phyloP scores from a whole-genome alignment of 208 protist genomes.

The Trypanosoma cruzi region DNA sequence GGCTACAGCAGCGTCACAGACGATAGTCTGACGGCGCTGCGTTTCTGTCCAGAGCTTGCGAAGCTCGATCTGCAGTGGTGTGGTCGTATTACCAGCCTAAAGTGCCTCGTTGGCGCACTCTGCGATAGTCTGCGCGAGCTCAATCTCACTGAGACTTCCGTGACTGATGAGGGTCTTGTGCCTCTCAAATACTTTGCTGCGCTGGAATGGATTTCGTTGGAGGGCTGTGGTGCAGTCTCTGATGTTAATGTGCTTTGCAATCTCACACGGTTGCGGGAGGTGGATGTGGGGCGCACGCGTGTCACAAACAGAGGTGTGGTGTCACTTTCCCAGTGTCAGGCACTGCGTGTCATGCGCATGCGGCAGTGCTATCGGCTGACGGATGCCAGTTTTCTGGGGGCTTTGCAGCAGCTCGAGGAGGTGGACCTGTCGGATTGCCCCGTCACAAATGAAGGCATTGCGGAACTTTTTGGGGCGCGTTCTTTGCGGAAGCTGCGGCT shows the following conservation, averaged over 20 bases:
- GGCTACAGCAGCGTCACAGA: slow-evolving; percentile 38
- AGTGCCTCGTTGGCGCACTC: slow-evolving; percentile 28
- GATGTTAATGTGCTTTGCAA: slow-evolving; percentile 32
- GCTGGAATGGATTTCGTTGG: slow-evolving; percentile 26
- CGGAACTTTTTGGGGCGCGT: slow-evolving; percentile 9
- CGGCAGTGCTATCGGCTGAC: slow-evolving; percentile 37
- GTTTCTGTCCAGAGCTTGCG: slow-evolving; percentile 32
- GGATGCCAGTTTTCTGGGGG: slow-evolving; percentile 16
- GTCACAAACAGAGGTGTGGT: slow-evolving; percentile 34
- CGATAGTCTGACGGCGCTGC: slow-evolving; percentile 35
- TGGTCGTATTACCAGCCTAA: slow-evolving; percentile 24
- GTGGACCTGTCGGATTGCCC: slow-evolving; percentile 28
- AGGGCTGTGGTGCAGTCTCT: slow-evolving; percentile 26
- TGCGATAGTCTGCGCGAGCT: slow-evolving; percentile 22
- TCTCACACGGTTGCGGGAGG: slow-evolving; percentile 33
- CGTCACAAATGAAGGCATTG: slow-evolving; percentile 12
- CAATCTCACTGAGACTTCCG: slow-evolving; percentile 21
- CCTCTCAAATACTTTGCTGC: slow-evolving; percentile 1
- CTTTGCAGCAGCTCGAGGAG: slow-evolving; percentile 18
- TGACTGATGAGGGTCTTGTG: slow-evolving; percentile 22
- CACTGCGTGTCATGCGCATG: slow-evolving; percentile 36
- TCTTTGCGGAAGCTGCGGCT: slow-evolving; percentile 33
- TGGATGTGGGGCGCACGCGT: slow-evolving; percentile 40
- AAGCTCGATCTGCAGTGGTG: slow-evolving; percentile 52
- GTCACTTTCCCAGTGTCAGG: slow-evolving; percentile 27